Evolutionary conservation across 2,329 filamentous ascomycete species (phyloP).

Genomic region (Hymenoscyphus albidus): DNA sequence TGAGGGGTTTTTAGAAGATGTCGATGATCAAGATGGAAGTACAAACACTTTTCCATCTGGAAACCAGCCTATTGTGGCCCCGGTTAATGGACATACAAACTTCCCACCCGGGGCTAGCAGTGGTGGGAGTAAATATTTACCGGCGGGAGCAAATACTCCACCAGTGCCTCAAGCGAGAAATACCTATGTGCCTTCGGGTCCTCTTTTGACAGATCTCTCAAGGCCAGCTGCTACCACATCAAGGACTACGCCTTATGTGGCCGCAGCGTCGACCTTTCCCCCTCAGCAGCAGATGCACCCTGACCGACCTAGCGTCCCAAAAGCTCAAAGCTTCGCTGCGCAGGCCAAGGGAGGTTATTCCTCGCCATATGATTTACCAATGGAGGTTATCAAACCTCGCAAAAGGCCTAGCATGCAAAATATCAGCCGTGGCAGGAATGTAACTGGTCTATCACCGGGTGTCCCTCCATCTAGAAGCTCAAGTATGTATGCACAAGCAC

Average conservation of each 20-base stretch:
- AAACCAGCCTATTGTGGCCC: slow-evolving; percentile 29
- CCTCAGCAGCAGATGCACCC: slow-evolving; percentile 30
- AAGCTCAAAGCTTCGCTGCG: slow-evolving; percentile 80
- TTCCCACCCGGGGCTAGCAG: slow-evolving; percentile 20
- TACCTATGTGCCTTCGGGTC: slow-evolving; percentile 29
- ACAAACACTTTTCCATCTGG: slow-evolving; percentile 27
- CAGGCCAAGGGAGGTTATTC: slow-evolving; percentile 89
- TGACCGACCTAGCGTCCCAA: slow-evolving; percentile 44
- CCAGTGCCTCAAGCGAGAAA: slow-evolving; percentile 19
- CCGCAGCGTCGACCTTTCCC: slow-evolving; percentile 23
- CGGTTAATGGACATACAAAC: slow-evolving; percentile 35
- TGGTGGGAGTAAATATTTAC: slow-evolving; percentile 30
- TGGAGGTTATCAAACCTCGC: slow-evolving; percentile 73
- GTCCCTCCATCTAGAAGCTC: slow-evolving; percentile 30
- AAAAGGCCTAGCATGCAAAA: slow-evolving; percentile 57
- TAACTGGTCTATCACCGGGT: slow-evolving; percentile 12
- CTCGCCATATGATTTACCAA: slow-evolving; percentile 92
- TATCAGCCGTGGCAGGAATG: slow-evolving; percentile 29
- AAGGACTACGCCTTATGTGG: slow-evolving; percentile 22
- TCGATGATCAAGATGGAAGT: slow-evolving; percentile 26
- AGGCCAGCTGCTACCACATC: slow-evolving; percentile 17
- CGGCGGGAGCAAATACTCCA: slow-evolving; percentile 19
- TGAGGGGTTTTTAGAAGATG: slow-evolving; percentile 74
- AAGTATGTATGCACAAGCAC: slow-evolving; percentile 27
- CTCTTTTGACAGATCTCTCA: slow-evolving; percentile 33